Conservation (phyloP, 2,329 filamentous ascomycete species). For the Fusarium sp. region DNA sequence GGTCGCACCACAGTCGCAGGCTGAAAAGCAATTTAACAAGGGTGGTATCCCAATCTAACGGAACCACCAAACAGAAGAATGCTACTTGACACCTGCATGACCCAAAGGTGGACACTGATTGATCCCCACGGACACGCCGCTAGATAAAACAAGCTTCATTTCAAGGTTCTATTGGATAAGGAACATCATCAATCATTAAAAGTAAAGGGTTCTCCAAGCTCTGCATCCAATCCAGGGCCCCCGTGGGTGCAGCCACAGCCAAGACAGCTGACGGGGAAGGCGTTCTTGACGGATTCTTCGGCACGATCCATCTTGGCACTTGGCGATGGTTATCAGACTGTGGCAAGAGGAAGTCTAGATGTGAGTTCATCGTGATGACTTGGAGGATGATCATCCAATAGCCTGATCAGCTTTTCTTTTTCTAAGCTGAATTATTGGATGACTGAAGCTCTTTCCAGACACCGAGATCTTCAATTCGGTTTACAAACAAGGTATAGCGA, state of each 20-base stretch:
- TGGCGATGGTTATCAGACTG: slow-evolving; percentile 22
- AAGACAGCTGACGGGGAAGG: slow-evolving; percentile 8
- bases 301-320: slow-evolving; percentile 21
- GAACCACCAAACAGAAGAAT: background rate
- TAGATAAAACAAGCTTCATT: background rate
- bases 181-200: background rate
- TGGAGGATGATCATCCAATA: background rate
- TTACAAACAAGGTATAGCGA: slow-evolving; percentile 11
- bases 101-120: background rate
- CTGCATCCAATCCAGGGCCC: background rate
- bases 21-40: slow-evolving; percentile 3
- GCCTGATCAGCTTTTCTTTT: background rate
- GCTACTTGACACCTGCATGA: background rate
- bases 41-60: slow-evolving; percentile 11
- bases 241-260: background rate
- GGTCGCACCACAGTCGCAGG: background rate
- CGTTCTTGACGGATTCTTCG: slow-evolving; percentile 19
- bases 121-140: background rate
- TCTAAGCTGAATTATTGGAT: background rate
- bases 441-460: background rate
- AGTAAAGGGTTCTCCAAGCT: background rate
- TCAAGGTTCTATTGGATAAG: background rate
- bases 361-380: background rate
- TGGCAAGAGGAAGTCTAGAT: slow-evolving; percentile 1
- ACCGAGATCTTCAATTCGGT: slow-evolving; percentile 13